A percentile compares a stretch with the other conserved stretches of the same genome.
phyloP scores from a whole-genome alignment of 2,329 filamentous ascomycete genomes.

The Epichloe sylvatica region DNA sequence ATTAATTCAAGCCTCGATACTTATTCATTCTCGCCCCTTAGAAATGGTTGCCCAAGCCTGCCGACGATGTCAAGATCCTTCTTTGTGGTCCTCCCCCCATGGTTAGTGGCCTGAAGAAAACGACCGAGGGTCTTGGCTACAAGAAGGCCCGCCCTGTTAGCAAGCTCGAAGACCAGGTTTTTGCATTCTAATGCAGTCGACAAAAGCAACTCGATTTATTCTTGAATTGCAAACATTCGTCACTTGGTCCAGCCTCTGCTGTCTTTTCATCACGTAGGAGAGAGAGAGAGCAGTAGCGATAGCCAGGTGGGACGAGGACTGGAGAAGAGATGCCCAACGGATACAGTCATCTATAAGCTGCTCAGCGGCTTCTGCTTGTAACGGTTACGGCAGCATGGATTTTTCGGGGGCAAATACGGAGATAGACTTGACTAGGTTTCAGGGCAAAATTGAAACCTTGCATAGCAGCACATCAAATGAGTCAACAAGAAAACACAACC shows the following conservation, averaged over 20 bases:
- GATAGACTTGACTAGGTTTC: neutral
- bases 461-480: neutral
- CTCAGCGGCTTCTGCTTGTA: neutral
- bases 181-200: slow-evolving; percentile 54
- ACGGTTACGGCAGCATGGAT: neutral
- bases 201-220: neutral
- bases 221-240: neutral
- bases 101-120: slow-evolving; percentile 95
- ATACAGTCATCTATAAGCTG: neutral
- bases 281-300: too few species aligned
- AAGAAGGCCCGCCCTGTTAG: slow-evolving; percentile 87
- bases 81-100: slow-evolving; percentile 99
- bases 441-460: neutral
- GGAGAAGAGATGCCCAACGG: neutral
- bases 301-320: neutral
- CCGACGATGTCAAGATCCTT: slow-evolving; percentile 80
- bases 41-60: slow-evolving; percentile 70
- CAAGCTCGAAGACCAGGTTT: slow-evolving; percentile 96
- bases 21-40: neutral
- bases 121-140: slow-evolving; percentile 76
- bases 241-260: neutral
- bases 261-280: too few species aligned
- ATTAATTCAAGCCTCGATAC: neutral
- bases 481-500: neutral
- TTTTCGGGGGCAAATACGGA: neutral